These are phyloP conservation scores for Oryza rufipogon DNA, from an alignment of 176 grass and related monocot genomes.

Conservation along the genomic window DNA sequence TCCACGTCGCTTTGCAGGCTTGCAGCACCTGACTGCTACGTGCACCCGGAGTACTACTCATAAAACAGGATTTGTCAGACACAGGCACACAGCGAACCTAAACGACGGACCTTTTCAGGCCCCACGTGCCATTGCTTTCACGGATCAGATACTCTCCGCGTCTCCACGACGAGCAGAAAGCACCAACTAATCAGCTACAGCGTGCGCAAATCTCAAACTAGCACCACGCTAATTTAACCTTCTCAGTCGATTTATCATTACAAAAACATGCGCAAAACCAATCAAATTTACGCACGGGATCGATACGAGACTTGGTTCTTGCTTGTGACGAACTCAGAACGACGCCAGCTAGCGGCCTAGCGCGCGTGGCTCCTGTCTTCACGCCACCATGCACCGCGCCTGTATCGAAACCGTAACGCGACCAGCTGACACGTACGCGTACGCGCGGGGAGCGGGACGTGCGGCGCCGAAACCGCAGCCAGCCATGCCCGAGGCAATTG, in stretches of 20 bases:
- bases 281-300: neutral
- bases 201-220: neutral
- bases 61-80: no score
- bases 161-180: neutral
- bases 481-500: neutral
- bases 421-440: neutral
- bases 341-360: neutral
- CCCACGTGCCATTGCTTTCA: conserved; percentile 42
- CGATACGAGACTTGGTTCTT: neutral
- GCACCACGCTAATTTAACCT: neutral
- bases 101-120: neutral
- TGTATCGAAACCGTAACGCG: neutral
- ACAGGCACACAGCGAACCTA: neutral
- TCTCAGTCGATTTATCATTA: neutral
- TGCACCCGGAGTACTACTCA: neutral
- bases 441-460: neutral
- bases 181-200: neutral
- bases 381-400: conserved; percentile 41
- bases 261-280: conserved; percentile 6
- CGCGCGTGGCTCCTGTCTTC: conserved; percentile 21
- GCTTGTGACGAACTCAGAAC: conserved; percentile 16
- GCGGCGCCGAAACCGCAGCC: neutral
- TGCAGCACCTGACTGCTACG: neutral
- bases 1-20: conserved; percentile 30
- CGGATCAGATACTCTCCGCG: neutral